Evolutionary conservation across 2,329 filamentous ascomycete species (phyloP), one percentile per base, ranked within the genome.

Genomic region (Cryphonectria nitschkei): DNA sequence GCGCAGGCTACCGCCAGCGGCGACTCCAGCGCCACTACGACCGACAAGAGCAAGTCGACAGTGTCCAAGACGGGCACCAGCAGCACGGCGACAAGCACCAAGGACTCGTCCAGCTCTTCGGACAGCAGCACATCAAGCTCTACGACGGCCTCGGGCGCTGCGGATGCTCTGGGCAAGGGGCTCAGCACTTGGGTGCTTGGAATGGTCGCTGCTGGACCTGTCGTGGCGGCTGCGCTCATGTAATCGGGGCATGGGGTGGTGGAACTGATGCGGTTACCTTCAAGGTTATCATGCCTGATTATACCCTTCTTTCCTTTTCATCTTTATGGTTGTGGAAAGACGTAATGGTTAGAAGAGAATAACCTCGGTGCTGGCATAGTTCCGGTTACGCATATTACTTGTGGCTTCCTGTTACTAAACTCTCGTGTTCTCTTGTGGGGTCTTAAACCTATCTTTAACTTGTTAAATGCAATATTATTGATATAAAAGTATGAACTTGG

Each of bases 161-260:
- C 56, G 29, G 29, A 8, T 11, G 66, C 41, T 9, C 6, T 50
- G n/a, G 66, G 66, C 16, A n/a, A 13, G 56, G 39, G n/a, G 22
- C 62, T 39, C 41, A 26, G 39, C 11, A 29, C 26, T 3, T 68
- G 66, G 66, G 66, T 41, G 11, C 37, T 68, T 26, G 66, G 54
- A 4, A 2, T 68, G 37, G 54, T 16, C 14, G 66, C 37, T 68
- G 56, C 34, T 52, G 66, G 7, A 9, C 66, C 66, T 29, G 56
- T 34, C 13, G 56, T 52, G 41, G 19, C 52, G 66, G 66, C 66
- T n/a, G n/a, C 37, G 16, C n/a, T 68, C 22, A 29, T 68, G 39
- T 68, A 34, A 61, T 50, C 5, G 56, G 19, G 58, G 19, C 13
- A 22, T n/a, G 16, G 46, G 46, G 46, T 50, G 8, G 19, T 50